phyloP scores from a whole-genome alignment of 192 early-diverging fungal genomes.

The Geranomyces michiganensis region DNA sequence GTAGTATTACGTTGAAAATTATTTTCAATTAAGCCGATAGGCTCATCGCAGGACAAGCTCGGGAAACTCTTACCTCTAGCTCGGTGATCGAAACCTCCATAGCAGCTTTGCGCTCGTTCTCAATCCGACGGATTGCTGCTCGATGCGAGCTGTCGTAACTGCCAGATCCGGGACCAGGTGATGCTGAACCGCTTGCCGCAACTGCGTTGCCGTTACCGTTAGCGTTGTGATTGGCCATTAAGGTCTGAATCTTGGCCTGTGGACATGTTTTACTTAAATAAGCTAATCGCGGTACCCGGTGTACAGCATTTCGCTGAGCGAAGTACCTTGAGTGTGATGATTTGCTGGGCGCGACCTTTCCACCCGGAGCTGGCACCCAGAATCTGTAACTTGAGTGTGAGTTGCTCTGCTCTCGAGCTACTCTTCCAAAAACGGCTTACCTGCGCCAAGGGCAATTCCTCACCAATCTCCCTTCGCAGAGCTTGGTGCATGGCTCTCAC shows the following conservation, averaged over 20 bases:
- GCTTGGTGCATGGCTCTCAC: not conserved
- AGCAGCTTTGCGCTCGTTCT: constrained; percentile 11
- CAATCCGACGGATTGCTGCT: constrained; percentile 14
- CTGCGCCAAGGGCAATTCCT: not conserved
- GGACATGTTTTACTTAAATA: no score
- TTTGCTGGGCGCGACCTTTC: constrained; percentile 20
- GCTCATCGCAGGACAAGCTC: not conserved
- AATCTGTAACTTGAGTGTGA: not conserved
- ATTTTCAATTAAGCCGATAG: no score
- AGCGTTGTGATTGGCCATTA: not conserved
- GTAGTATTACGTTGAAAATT: not conserved
- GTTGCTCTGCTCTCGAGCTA: not conserved
- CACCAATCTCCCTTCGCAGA: constrained; percentile 9
- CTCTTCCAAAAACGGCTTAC: not conserved
- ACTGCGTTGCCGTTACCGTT: not conserved
- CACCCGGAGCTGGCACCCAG: constrained; percentile 7
- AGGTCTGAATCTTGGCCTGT: not conserved
- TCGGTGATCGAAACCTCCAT: not conserved
- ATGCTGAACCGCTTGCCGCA: not conserved
- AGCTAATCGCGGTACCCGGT: no score
- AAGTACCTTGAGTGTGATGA: constrained; percentile 19
- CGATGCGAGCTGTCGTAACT: constrained; percentile 3
- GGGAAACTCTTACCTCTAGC: not conserved
- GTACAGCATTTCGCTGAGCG: no score
- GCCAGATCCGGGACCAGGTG: not conserved